Evolutionary conservation across 2,329 filamentous ascomycete genomes (phyloP), one percentile per base, ranked within the genome.

Genomic region (Cladophialophora psammophila): DNA sequence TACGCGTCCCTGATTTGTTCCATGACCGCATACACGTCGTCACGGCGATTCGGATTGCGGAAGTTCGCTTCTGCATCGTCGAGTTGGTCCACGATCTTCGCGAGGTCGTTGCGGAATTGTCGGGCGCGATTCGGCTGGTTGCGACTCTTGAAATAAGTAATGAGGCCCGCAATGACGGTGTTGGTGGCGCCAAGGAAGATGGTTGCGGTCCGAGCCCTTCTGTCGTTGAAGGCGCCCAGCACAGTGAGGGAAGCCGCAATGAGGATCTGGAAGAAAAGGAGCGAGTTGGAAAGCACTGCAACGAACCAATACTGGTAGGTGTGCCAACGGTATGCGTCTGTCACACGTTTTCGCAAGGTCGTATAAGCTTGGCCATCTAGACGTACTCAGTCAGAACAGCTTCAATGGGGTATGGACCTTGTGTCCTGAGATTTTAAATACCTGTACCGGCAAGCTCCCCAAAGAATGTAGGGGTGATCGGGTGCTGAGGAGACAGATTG

Each of bases 251-350:
- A 63, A 15, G 66, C 62, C 5, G 63, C 66, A 38, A 68, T 26
- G 36, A 68, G 42, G 52, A 68, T 65, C 40, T 68, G 66, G 31
- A 63, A 5, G 40, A 68, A 68, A 32, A 68, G 66, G 20, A 68
- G 55, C 20, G 52, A 36, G 53, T 68, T 68, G 13, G 66, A 62
- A 2, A 40, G 40, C 13, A 38, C 6, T 1, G 63, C 66, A 18
- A 68, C 66, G 20, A 68, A 68, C 66, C 66, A 68, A 26, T 68
- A 68, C 48, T 68, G 66, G 32, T 48, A 55, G 6, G 66, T 65
- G 34, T 68, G 66, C 15, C 12, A 32, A 18, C 60, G n/a, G 48
- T 68, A 65, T 5, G 66, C 58, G 13, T 45, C 42, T 13, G 54
- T 63, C 34, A 66, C 53, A 34, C 64, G 64, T 31, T 53, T 58